Percentiles rank a stretch among this genome's conserved stretches.
phyloP scores from a whole-genome alignment of 2,329 filamentous ascomycete genomes.

The Claviceps arundinis region DNA sequence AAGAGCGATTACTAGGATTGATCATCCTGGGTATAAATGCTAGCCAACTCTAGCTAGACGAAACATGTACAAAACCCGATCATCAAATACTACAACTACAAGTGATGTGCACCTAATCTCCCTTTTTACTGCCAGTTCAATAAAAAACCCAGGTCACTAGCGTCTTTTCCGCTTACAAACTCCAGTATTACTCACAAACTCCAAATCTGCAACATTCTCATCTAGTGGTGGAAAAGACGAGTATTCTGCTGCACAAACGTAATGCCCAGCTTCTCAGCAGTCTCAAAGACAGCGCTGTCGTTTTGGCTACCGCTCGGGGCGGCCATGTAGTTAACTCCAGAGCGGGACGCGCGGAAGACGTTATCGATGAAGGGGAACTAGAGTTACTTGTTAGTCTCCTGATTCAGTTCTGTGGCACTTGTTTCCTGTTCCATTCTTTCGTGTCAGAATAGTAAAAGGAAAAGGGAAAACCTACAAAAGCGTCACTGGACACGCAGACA shows the following conservation, averaged over 20 bases:
- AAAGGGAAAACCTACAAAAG: constrained; percentile 58
- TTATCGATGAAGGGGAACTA: constrained; percentile 98
- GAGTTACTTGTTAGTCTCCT: not conserved
- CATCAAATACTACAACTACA: no score
- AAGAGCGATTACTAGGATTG: no score
- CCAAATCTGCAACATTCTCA: not conserved
- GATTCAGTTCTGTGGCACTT: no score
- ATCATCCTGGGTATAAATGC: no score
- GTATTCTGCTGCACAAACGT: constrained; percentile 92
- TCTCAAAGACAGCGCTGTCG: constrained; percentile 68
- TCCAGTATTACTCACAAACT: no score
- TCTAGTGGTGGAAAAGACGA: constrained; percentile 86
- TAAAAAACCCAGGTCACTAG: no score
- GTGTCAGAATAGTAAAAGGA: not conserved
- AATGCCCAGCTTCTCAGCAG: constrained; percentile 82
- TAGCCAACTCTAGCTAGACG: no score
- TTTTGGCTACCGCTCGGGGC: constrained; percentile 86
- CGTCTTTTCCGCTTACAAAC: no score
- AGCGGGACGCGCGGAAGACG: constrained; percentile 78
- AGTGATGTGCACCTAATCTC: no score
- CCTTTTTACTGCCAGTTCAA: no score
- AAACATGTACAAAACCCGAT: no score
- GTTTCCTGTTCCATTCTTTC: no score
- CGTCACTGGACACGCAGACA: constrained; percentile 84
- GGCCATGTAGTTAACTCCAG: constrained; percentile 90